Evolutionary conservation across 1,284 basidiomycete species (phyloP), one percentile per base, ranked within the genome.

Genomic region (Schizophyllum amplum): DNA sequence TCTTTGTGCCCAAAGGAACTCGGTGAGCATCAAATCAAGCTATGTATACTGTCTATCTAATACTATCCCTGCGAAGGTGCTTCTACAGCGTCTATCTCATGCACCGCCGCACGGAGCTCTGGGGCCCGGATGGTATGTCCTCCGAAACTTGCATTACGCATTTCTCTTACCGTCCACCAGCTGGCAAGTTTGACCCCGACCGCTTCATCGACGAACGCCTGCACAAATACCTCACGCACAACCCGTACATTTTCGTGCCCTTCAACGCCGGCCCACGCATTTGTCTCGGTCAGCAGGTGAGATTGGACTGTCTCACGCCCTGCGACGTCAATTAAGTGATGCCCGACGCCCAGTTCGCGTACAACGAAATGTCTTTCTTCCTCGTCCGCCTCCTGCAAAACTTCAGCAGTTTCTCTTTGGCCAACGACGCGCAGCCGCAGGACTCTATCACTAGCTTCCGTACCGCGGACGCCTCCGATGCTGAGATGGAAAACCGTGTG

Each of bases 351-450:
- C 23, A 74, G 57, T 80, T 81, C 65, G 80, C 81, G 7, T 80
- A 79, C 65, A 80, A 80, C 62, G 78, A 82, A 59, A 69, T 70
- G 52, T 80, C 78, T 1, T 82, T 79, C 67, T 72, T 80, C 68
- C 61, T 81, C 56, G 71, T 80, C 25, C 74, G 78, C 24, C 64
- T 83, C 13, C 64, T 83, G n/a, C 80, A 82, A 66, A 59, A 66
- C 26, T 76, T 82, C 63, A 69, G 72, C 2, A 62, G 63, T 0
- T 69, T 83, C 25, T 55, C 59, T 1, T 74, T 74, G 25, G 67
- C 77, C 4, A 67, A 66, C 1, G 65, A 65, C 0, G 66, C 60
- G 15, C 62, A 59, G 17, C 71, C 71, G 6, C 77, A 73, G 15
- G 50, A 61, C 17, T 68, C 64, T 6, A 76, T 75, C 75, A 63